phyloP scores from a whole-genome alignment of 2,329 filamentous ascomycete genomes.

The Claviceps capensis region DNA sequence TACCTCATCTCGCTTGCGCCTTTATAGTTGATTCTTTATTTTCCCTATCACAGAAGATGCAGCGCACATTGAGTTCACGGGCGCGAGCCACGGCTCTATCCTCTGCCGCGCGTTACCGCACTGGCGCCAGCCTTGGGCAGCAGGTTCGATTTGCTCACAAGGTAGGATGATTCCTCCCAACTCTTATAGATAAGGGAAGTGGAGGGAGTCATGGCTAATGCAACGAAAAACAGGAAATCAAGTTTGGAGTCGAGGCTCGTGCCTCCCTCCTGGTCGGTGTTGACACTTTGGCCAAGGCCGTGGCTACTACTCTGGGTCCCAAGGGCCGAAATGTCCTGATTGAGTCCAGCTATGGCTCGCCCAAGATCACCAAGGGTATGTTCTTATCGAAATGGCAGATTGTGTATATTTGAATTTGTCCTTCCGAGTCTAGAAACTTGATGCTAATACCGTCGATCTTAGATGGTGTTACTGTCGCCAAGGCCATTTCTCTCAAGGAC shows the following conservation, averaged over 20 bases:
- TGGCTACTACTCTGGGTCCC: constrained; percentile 89
- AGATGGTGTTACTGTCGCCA: constrained; percentile 85
- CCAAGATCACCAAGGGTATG: constrained; percentile 97
- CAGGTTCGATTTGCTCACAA: constrained; percentile 97
- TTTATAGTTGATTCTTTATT: constrained; percentile 14
- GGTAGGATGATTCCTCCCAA: constrained; percentile 35
- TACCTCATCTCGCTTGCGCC: constrained; percentile 13
- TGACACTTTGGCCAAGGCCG: constrained; percentile 90
- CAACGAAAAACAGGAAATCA: constrained; percentile 58
- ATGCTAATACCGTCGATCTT: constrained; percentile 5
- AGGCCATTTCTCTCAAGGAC: constrained; percentile 86
- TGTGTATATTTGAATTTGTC: constrained; percentile 15
- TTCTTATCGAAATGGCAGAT: neutral
- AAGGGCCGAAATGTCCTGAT: constrained; percentile 98
- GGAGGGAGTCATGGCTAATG: neutral
- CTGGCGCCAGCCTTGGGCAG: constrained; percentile 55
- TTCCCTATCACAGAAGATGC: constrained; percentile 52
- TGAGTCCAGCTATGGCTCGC: constrained; percentile 95
- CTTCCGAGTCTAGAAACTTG: neutral
- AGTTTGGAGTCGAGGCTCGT: constrained; percentile 92
- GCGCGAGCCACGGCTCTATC: constrained; percentile 69
- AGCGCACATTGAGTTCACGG: constrained; percentile 79
- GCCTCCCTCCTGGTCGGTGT: constrained; percentile 84
- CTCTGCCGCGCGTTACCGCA: constrained; percentile 52
- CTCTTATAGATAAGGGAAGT: neutral